These are phyloP conservation scores for Hysterangium stoloniferum DNA, from an alignment of 768 basidiomycete species.

Conservation along the genomic window DNA sequence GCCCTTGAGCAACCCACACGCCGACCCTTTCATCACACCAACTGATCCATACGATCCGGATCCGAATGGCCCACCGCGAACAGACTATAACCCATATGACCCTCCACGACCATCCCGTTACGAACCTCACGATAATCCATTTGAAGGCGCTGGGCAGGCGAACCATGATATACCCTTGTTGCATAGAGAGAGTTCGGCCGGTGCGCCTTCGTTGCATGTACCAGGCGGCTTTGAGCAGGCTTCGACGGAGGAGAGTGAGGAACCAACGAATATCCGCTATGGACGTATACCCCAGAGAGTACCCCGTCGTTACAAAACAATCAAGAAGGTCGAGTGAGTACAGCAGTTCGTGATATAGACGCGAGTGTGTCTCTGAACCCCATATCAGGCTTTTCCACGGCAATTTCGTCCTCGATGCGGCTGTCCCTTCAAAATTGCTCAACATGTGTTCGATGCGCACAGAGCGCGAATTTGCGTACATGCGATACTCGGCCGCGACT, in stretches of 20 bases:
- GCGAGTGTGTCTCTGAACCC: background rate
- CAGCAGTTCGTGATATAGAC: background rate
- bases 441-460: conserved; percentile 69
- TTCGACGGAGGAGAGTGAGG: conserved; percentile 25
- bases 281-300: conserved; percentile 89
- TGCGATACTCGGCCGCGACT: conserved; percentile 94
- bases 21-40: conserved; percentile 17
- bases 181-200: conserved; percentile 30
- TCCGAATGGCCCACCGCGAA: background rate
- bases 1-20: conserved; percentile 15
- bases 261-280: conserved; percentile 68
- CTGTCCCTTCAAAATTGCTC: conserved; percentile 86
- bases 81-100: conserved; percentile 19
- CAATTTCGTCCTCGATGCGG: conserved; percentile 85
- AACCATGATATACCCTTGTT: conserved; percentile 64
- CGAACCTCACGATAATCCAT: conserved; percentile 35
- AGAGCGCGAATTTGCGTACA: conserved; percentile 89
- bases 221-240: conserved; percentile 36
- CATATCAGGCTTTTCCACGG: conserved; percentile 70
- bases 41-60: background rate
- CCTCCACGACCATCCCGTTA: conserved; percentile 24
- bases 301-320: conserved; percentile 84
- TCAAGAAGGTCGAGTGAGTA: conserved; percentile 81
- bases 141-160: conserved; percentile 40
- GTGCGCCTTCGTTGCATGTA: conserved; percentile 21